A percentile compares a stretch with the other conserved stretches of the same genome.
phyloP scores from a whole-genome alignment of 148 eudicot genomes.

The Drosera capensis region DNA sequence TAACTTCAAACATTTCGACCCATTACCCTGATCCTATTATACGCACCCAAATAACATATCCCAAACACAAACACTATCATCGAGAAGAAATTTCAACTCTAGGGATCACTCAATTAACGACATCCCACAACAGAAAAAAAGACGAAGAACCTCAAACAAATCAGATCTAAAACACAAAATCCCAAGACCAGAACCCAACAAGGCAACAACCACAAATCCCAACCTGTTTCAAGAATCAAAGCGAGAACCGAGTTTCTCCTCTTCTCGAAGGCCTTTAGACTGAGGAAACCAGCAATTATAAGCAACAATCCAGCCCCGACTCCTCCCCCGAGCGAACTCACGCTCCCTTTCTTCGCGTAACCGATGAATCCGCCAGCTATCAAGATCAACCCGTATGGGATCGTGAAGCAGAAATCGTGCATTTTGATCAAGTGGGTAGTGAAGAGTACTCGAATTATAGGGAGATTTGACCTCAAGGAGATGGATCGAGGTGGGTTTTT shows the following conservation, averaged over 20 bases:
- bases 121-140: neutral
- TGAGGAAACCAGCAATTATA: conserved; percentile 72
- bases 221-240: conserved; percentile 63
- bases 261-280: conserved; percentile 57
- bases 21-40: too few relatives aligned
- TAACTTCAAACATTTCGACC: too few relatives aligned
- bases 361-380: conserved; percentile 65
- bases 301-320: conserved; percentile 70
- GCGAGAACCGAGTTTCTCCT: conserved; percentile 62
- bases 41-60: too few relatives aligned
- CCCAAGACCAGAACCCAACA: neutral
- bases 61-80: too few relatives aligned
- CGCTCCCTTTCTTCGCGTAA: conserved; percentile 61
- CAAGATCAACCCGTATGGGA: conserved; percentile 75
- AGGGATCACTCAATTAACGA: neutral
- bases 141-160: neutral
- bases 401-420: conserved; percentile 99
- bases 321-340: conserved; percentile 81
- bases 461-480: conserved; percentile 8
- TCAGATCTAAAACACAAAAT: neutral
- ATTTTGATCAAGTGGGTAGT: conserved; percentile 32
- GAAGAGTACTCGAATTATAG: conserved; percentile 4
- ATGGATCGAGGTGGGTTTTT: too few relatives aligned
- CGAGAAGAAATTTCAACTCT: too few relatives aligned
- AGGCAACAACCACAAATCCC: neutral